phyloP scores from a whole-genome alignment of 2,329 filamentous ascomycete species.

The Dothiorella sarmentorum region DNA sequence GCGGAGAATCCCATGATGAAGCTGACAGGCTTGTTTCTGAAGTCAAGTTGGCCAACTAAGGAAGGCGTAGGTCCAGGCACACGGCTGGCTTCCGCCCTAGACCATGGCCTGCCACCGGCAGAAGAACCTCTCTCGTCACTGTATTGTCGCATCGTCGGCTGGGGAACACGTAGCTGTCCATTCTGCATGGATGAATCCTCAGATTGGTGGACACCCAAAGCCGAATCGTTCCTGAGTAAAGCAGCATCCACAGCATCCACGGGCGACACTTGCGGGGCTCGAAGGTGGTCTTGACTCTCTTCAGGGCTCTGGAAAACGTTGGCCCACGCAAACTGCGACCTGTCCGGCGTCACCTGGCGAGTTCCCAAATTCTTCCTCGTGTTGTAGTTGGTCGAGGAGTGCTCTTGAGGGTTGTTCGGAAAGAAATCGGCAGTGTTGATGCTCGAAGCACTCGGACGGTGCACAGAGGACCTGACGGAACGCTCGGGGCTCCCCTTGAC shows the following conservation, averaged over 20 bases:
- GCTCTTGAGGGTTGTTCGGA: conserved; percentile 35
- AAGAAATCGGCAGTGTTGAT: conserved; percentile 42
- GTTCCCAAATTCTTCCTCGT: not conserved
- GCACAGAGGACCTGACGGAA: conserved; percentile 23
- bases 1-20: conserved; percentile 6
- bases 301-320: conserved; percentile 17
- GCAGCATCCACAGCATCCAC: not conserved
- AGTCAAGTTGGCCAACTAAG: not conserved
- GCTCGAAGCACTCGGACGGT: conserved; percentile 38
- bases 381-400: conserved; percentile 10
- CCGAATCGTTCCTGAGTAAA: not conserved
- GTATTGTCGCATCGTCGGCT: conserved; percentile 1
- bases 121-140: not conserved
- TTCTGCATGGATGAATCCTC: not conserved
- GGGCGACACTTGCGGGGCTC: conserved; percentile 14
- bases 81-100: not conserved
- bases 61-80: not conserved
- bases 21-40: conserved; percentile 2
- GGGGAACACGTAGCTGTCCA: conserved; percentile 24
- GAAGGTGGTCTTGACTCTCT: not conserved
- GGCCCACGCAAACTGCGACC: conserved; percentile 30
- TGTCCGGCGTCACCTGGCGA: not conserved
- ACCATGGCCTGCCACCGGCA: not conserved
- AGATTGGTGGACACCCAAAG: not conserved
- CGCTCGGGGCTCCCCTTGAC: conserved; percentile 5